Evolutionary conservation across 1,284 basidiomycete species (phyloP).

Genomic region (Trichosporon sp.): DNA sequence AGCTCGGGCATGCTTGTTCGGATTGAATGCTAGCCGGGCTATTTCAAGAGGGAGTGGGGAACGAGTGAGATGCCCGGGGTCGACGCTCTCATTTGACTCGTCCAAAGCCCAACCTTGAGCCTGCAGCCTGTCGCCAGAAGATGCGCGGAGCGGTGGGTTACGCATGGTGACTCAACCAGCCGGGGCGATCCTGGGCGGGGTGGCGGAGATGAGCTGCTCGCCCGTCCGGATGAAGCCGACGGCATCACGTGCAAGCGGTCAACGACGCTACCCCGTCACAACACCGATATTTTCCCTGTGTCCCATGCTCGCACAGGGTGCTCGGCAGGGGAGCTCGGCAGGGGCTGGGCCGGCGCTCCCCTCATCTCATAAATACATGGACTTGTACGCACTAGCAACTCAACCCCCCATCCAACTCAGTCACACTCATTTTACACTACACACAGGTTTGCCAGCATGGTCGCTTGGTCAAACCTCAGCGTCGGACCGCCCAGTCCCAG

Average conservation of each 20-base stretch:
- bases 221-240: not conserved
- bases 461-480: slow-evolving; percentile 14
- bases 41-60: not conserved
- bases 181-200: not conserved
- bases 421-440: not conserved
- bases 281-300: not conserved
- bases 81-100: not conserved
- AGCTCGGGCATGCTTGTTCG: slow-evolving; percentile 59
- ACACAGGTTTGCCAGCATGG: slow-evolving; percentile 7
- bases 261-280: not conserved
- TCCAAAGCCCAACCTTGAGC: no score
- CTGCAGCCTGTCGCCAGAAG: not conserved
- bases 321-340: not conserved
- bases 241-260: not conserved
- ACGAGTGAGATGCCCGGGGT: not conserved
- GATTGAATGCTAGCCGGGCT: not conserved
- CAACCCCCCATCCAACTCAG: not conserved
- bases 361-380: not conserved
- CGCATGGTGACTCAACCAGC: not conserved
- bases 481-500: slow-evolving; percentile 11
- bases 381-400: not conserved
- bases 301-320: not conserved
- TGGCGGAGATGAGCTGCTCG: not conserved
- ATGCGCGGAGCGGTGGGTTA: not conserved
- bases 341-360: not conserved